Evolutionary conservation across 169 alveolate species (phyloP).

Genomic region (Ichthyophthirius multifiliis): DNA sequence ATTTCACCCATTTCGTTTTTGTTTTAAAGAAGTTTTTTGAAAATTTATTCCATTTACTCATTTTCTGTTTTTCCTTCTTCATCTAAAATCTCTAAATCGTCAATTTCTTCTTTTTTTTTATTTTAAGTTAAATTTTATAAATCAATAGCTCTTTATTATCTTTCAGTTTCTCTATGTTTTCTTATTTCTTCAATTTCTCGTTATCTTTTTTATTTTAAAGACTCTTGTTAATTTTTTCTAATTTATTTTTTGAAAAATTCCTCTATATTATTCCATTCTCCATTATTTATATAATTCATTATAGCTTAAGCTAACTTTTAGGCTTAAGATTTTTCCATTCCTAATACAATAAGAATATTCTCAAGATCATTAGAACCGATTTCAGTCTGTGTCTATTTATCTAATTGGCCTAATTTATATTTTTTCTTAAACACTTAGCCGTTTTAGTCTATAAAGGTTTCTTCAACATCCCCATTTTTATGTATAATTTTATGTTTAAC

Average conservation of each 20-base stretch:
- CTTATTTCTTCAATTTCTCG: neutral
- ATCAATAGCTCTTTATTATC: neutral
- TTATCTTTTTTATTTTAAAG: neutral
- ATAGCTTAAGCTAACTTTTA: neutral
- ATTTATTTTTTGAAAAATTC: neutral
- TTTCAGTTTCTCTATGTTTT: neutral
- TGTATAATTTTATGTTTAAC: slow-evolving; percentile 1
- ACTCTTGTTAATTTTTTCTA: neutral
- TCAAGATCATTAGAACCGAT: neutral
- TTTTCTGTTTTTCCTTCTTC: slow-evolving; percentile 23
- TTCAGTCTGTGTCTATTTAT: neutral
- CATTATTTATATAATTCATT: neutral
- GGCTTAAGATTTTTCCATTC: neutral
- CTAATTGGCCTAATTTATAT: slow-evolving; percentile 9
- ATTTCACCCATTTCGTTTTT: slow-evolving; percentile 22
- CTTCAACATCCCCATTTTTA: slow-evolving; percentile 30
- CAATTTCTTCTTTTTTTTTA: slow-evolving; percentile 16
- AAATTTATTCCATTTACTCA: slow-evolving; percentile 19
- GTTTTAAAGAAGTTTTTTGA: slow-evolving; percentile 13
- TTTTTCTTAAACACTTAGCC: slow-evolving; percentile 17
- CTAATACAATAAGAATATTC: neutral
- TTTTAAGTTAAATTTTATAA: neutral
- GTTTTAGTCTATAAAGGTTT: slow-evolving; percentile 16
- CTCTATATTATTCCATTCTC: slow-evolving; percentile 6
- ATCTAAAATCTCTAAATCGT: slow-evolving; percentile 38